phyloP scores from a whole-genome alignment of 2,329 filamentous ascomycete genomes.

The Verticillium isaacii region DNA sequence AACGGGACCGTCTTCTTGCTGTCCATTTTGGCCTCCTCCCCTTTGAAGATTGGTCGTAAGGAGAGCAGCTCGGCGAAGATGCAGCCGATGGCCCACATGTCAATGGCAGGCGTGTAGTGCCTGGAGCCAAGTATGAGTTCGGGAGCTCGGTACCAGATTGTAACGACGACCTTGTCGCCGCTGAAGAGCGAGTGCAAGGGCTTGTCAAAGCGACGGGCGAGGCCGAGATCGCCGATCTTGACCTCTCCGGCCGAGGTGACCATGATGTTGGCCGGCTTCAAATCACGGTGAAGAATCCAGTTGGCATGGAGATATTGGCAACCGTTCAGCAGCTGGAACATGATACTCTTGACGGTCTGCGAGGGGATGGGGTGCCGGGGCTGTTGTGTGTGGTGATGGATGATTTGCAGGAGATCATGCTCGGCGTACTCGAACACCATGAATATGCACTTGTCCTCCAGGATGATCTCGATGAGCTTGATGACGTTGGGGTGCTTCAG shows the following conservation, averaged over 20 bases:
- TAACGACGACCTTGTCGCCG: constrained; percentile 97
- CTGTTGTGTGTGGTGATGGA: constrained; percentile 92
- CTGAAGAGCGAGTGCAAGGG: constrained; percentile 86
- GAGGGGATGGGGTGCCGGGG: constrained; percentile 85
- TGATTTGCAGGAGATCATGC: constrained; percentile 94
- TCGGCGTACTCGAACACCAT: constrained; percentile 99
- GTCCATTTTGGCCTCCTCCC: constrained; percentile 98
- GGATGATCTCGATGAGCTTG: constrained; percentile 86
- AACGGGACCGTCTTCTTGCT: constrained; percentile 96
- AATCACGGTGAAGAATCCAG: constrained; percentile 94
- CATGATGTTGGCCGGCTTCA: constrained; percentile 99
- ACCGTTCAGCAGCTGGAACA: constrained; percentile 93
- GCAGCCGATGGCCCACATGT: constrained; percentile 96
- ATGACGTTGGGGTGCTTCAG: constrained; percentile 86
- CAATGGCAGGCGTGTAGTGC: constrained; percentile 97
- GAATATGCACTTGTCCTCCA: constrained; percentile 98
- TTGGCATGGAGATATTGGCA: constrained; percentile 92
- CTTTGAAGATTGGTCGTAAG: constrained; percentile 92
- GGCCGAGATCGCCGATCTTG: constrained; percentile 89
- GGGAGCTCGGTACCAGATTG: constrained; percentile 97
- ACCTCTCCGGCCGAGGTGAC: constrained; percentile 87
- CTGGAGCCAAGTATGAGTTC: constrained; percentile 86
- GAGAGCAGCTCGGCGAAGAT: constrained; percentile 95
- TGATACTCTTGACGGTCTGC: constrained; percentile 83
- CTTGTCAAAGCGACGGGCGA: constrained; percentile 91